These are phyloP conservation scores for Penicillium sp. DNA, from an alignment of 2,329 filamentous ascomycete genomes.

Conservation along the genomic window DNA sequence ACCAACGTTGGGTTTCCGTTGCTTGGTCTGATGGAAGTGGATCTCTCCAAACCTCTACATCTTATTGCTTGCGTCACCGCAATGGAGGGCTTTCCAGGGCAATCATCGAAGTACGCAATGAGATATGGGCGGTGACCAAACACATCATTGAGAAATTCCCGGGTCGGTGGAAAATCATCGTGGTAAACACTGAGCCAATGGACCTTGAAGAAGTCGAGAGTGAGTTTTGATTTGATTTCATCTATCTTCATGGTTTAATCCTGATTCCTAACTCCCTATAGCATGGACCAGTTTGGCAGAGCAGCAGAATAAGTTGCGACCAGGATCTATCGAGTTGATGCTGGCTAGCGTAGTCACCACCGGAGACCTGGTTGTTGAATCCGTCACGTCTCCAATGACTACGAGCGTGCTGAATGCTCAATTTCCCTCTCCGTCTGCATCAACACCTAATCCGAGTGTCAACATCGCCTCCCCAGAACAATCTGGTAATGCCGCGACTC, in stretches of 20 bases:
- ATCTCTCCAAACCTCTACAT: conserved; percentile 48
- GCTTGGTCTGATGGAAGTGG: conserved; percentile 57
- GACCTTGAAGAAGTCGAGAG: conserved; percentile 49
- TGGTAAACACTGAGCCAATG: conserved; percentile 49
- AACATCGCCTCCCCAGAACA: conserved; percentile 41
- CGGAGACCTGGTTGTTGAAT: conserved; percentile 34
- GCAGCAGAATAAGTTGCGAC: conserved; percentile 34
- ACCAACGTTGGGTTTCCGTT: conserved; percentile 54
- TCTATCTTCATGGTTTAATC: neutral
- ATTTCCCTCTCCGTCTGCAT: conserved; percentile 34
- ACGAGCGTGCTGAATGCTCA: conserved; percentile 31
- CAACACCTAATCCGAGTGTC: conserved; percentile 35
- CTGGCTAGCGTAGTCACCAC: conserved; percentile 34
- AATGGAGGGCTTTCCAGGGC: conserved; percentile 26
- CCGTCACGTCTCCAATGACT: conserved; percentile 30
- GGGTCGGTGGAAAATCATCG: conserved; percentile 52
- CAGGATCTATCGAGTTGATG: conserved; percentile 33
- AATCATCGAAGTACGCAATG: conserved; percentile 48
- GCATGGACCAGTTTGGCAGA: conserved; percentile 37
- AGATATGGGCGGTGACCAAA: conserved; percentile 54
- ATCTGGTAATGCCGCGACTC: conserved; percentile 37
- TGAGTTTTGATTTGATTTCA: conserved; percentile 21
- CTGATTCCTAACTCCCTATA: conserved; percentile 25
- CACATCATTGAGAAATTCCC: conserved; percentile 50
- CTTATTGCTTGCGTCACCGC: conserved; percentile 49